phyloP scores from a whole-genome alignment of 2,329 filamentous ascomycete genomes.

The Monosporascus sp. region DNA sequence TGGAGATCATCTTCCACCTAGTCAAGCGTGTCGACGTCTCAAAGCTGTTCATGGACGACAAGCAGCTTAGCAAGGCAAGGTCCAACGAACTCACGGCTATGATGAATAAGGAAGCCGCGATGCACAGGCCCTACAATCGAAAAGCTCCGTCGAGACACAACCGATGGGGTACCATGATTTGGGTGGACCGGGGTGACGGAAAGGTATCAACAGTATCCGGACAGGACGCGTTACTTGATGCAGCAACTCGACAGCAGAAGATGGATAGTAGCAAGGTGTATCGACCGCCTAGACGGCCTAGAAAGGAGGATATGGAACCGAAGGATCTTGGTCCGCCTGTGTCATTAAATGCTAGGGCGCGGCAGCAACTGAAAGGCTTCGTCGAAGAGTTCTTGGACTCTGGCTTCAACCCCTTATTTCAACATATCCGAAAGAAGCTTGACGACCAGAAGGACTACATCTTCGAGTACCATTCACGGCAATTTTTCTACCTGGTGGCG shows the following conservation, averaged over 20 bases:
- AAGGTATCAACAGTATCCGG: constrained; percentile 85
- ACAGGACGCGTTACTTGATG: constrained; percentile 75
- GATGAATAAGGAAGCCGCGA: constrained; percentile 78
- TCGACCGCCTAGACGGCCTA: constrained; percentile 67
- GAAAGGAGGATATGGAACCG: constrained; percentile 57
- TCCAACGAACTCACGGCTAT: constrained; percentile 69
- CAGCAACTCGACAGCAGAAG: constrained; percentile 70
- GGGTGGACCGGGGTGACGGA: constrained; percentile 82
- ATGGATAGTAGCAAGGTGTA: constrained; percentile 91
- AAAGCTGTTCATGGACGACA: constrained; percentile 79
- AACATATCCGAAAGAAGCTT: constrained; percentile 79
- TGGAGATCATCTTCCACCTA: constrained; percentile 90
- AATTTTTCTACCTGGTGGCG: constrained; percentile 87
- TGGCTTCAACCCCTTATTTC: constrained; percentile 88
- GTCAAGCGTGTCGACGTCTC: constrained; percentile 83
- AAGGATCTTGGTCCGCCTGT: constrained; percentile 74
- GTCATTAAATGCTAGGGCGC: constrained; percentile 67
- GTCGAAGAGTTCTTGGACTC: constrained; percentile 93
- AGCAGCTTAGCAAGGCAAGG: constrained; percentile 63
- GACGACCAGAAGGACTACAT: constrained; percentile 85
- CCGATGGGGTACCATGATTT: constrained; percentile 94
- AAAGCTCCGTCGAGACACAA: constrained; percentile 84
- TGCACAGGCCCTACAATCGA: constrained; percentile 71
- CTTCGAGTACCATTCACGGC: constrained; percentile 68
- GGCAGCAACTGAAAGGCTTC: constrained; percentile 72